Evolutionary conservation across 805 yeast species (phyloP).

Genomic region (Kuraishia borneana): DNA sequence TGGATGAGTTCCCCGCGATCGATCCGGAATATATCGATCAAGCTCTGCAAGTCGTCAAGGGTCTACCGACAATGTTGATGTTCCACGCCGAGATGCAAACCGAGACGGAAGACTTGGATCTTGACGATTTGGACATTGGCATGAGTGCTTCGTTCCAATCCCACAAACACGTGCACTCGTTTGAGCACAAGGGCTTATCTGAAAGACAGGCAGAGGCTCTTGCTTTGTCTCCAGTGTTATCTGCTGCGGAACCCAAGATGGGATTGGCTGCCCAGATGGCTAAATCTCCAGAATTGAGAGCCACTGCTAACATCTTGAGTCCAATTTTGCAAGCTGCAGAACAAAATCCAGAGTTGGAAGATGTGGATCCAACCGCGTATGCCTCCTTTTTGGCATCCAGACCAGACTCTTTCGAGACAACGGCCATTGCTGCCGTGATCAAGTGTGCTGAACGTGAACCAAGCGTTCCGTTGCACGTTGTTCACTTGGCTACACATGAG

Average conservation of each 20-base stretch:
- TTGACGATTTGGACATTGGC: constrained; percentile 24
- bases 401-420: constrained; percentile 81
- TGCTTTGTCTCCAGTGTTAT: constrained; percentile 42
- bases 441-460: constrained; percentile 48
- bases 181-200: constrained; percentile 24
- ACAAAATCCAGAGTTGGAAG: constrained; percentile 25
- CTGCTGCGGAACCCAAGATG: constrained; percentile 47
- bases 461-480: constrained; percentile 68
- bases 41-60: constrained; percentile 57
- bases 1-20: constrained; percentile 88
- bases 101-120: constrained; percentile 12
- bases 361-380: constrained; percentile 53
- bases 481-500: constrained; percentile 78
- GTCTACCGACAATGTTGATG: constrained; percentile 62
- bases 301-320: constrained; percentile 15
- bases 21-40: constrained; percentile 47
- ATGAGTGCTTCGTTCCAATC: constrained; percentile 27
- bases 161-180: constrained; percentile 16
- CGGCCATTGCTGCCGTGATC: constrained; percentile 69
- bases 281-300: constrained; percentile 14
- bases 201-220: constrained; percentile 41
- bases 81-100: constrained; percentile 91
- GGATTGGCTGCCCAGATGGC: constrained; percentile 34
- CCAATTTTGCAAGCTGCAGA: constrained; percentile 33
- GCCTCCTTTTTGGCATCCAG: constrained; percentile 70